Evolutionary conservation across 106 monocot species (phyloP), one percentile per base, ranked within the genome.

Genomic region (Posidonia australis): DNA sequence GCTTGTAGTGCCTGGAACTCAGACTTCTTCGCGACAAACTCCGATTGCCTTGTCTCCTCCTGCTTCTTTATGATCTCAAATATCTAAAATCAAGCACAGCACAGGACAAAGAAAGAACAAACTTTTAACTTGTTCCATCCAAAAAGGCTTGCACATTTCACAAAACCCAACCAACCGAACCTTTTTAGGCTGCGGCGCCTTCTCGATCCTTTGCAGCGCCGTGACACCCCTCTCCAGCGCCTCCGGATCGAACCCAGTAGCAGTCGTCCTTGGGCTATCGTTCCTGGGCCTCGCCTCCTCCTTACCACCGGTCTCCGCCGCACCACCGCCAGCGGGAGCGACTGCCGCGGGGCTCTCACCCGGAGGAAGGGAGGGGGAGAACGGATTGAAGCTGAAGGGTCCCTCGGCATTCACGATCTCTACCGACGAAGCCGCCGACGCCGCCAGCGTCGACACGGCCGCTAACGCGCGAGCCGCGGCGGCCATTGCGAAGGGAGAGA

Each of bases 211-310:
- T 42, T 63, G 42, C 52, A 96, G 61, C n/a, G 82, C 84, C 64
- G 69, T 73, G 16, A 82, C 90, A 1, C 90, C 94, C 61, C 90
- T 79, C 71, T 87, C 87, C 54, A 96, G 80, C 28, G 94, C 78
- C 58, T 84, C 94, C 13, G 94, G 94, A 51, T 96, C 90, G 52
- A 96, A 96, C 43, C 94, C 94, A 3, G 94, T 64, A 3, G 94
- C 86, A 0, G 86, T 82, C 18, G 90, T 90, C 56, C 90, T 75
- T 0, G 94, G 90, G 31, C 90, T 82, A 58, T 90, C 80, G 42
- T 84, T 87, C 41, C 84, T 55, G 14, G 67, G 60, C 73, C 69
- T 83, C 45, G 17, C 27, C 58, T 42, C 48, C 65, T 59, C 41
- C 54, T 25, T 11, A 46, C 30, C 31, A 23, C 47, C 24, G 11